Conservation (phyloP, 257 asterid species). For the Cinchona pubescens region DNA sequence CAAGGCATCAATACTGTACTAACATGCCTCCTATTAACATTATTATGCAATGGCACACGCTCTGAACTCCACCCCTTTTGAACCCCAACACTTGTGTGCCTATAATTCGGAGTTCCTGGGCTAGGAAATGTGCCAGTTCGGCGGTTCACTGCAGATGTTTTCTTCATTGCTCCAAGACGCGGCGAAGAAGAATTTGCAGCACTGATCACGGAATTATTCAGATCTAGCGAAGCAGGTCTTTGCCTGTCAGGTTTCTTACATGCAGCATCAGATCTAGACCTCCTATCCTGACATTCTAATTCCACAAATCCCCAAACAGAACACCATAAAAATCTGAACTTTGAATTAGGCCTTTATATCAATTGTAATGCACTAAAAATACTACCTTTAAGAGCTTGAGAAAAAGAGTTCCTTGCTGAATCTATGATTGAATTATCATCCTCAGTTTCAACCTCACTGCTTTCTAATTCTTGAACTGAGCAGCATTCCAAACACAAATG, state of each 20-base stretch:
- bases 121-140: conserved; percentile 63
- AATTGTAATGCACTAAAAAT: conserved; percentile 13
- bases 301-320: conserved; percentile 18
- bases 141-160: conserved; percentile 39
- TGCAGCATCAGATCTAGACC: conserved; percentile 53
- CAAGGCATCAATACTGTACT: conserved; percentile 57
- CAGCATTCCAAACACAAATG: neutral
- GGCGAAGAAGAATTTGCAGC: conserved; percentile 61
- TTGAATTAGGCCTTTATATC: neutral
- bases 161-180: conserved; percentile 55
- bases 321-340: conserved; percentile 1
- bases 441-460: conserved; percentile 71
- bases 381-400: conserved; percentile 87
- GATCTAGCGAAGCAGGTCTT: conserved; percentile 76
- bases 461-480: conserved; percentile 54
- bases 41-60: conserved; percentile 61
- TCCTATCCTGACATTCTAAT: conserved; percentile 79
- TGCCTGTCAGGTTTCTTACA: conserved; percentile 52
- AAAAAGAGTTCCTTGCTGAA: conserved; percentile 86
- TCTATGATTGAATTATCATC: conserved; percentile 53
- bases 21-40: conserved; percentile 44
- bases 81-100: conserved; percentile 55
- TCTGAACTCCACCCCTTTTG: conserved; percentile 98
- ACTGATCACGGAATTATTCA: conserved; percentile 48
- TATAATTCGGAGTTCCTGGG: conserved; percentile 85